Base-by-base conservation (phyloP, 345 rosid genomes). In the Aethionema arabicum region DNA sequence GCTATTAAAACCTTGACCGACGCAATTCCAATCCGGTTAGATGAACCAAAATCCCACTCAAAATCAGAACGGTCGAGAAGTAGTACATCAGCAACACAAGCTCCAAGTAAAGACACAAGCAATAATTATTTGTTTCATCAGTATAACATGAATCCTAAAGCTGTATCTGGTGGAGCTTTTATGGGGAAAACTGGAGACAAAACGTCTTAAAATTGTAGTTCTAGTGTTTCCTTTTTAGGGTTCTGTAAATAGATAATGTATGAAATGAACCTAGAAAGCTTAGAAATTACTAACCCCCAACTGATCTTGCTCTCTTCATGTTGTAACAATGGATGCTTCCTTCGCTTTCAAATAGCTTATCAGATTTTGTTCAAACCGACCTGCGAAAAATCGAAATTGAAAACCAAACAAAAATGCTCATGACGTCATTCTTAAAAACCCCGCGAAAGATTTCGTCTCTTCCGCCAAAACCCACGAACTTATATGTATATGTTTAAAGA, bases 1-100 rank as follows among this genome's bases (percentile, higher is more conserved):
- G 96, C 99, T 5, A 86, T 93, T 65, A 90, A 90, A 75, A 88
- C 97, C 37, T 82, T 93, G 29, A 93, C 92, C 0, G 96, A 89
- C 4, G 80, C 85, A 43, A 83, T 90, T 49, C 97, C 99, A 4
- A 67, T 87, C 33, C 88, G 76, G 45, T 62, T 35, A 52, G 79
- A 73, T 53, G 70, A 71, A 44, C 27, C 45, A 32, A 52, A 12
- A 21, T 21, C 10, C 0, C 54, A 32, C 30, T 38, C 65, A 0
- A 63, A 63, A 33, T 32, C 67, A 2, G 16, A 61, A 21, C 41
- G 7, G 21, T 33, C 35, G 36, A 60, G 6, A 5, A 5, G 41
- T 1, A 38, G 27, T 9, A 13, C 56, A 8, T 4, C 56, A 33
- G 12, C 69, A 41, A 40, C 4, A 8, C 74, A 42, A 40, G 74